These are phyloP conservation scores for Strigomonas culicis DNA, from an alignment of 208 protist species.

Conservation along the genomic window DNA sequence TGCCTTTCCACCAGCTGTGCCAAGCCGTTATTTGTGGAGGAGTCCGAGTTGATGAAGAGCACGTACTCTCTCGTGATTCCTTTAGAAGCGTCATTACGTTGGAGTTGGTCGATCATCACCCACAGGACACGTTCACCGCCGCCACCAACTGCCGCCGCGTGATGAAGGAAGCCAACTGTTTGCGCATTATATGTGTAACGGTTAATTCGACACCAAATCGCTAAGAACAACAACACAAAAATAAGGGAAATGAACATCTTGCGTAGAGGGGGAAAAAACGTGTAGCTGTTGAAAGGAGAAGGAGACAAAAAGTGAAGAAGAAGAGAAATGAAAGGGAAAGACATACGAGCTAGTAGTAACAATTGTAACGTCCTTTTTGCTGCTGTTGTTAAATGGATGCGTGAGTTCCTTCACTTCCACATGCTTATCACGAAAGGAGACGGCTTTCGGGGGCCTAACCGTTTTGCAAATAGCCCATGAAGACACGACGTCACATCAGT, in stretches of 20 bases:
- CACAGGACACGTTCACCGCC: slow-evolving; percentile 97
- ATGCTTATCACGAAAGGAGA: too few relatives aligned
- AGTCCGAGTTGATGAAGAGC: slow-evolving; percentile 48
- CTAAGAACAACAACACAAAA: slow-evolving; percentile 13
- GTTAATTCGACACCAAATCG: slow-evolving; percentile 19
- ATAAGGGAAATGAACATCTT: slow-evolving; percentile 13
- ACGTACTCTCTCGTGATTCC: slow-evolving; percentile 49
- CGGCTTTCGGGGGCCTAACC: too few relatives aligned
- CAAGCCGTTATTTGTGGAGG: slow-evolving; percentile 11
- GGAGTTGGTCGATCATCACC: slow-evolving; percentile 72
- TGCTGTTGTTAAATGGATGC: background rate
- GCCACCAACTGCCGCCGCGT: slow-evolving; percentile 88
- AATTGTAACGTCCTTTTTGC: background rate
- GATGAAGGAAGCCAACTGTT: slow-evolving; percentile 90
- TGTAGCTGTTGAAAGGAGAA: background rate
- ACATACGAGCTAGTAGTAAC: background rate
- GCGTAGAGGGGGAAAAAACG: too few relatives aligned
- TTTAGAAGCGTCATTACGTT: slow-evolving; percentile 32
- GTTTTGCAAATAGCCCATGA: too few relatives aligned
- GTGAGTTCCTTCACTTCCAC: too few relatives aligned
- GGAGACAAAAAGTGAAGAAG: background rate
- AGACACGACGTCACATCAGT: too few relatives aligned
- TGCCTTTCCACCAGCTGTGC: slow-evolving; percentile 38
- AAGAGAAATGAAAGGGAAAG: background rate
- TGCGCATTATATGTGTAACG: slow-evolving; percentile 20